Evolutionary conservation across 495 filamentous ascomycete genomes (phyloP), one percentile per base, ranked within the genome.

Genomic region (Hypoxylon subgilvum): DNA sequence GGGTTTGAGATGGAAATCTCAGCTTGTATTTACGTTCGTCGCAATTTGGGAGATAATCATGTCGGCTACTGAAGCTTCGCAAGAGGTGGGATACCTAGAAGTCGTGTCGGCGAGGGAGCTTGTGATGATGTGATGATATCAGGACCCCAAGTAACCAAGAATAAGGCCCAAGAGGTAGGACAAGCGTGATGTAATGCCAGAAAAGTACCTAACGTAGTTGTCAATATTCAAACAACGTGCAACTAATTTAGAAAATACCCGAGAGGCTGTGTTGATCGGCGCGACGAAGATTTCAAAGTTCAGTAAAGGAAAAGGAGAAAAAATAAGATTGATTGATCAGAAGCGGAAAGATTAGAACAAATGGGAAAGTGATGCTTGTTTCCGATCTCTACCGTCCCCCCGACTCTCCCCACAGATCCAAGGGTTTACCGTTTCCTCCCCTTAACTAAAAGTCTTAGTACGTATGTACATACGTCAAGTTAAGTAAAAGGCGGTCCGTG

Each of bases 71-170:
- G 41, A 51, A 36, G 23, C 23, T 39, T 38, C 44, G 51, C 48
- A 36, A 58, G 35, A 40, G 13, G 38, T 10, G 31, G 25, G 38
- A 49, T n/a, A 31, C 42, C 25, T 14, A 21, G 35, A 41, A 2
- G 36, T 44, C 28, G 38, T 19, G 36, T 52, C 41, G 40, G 28
- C 22, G 23, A 36, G 35, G 14, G 22, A 36, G 34, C 36, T 40
- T 47, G 52, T 63, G 52, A 63, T 63, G 22, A 36, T 25, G 35
- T 40, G 41, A 46, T 63, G 52, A 63, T 63, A 46, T 63, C 52
- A 56, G 46, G 56, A 13, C 19, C 35, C 22, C 42, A 43, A 49
- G 30, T 48, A 52, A 46, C 45, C 32, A 52, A 47, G 39, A 32
- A 16, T 31, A n/a, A n/a, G n/a, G 23, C 6, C 8, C 25, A 23